These are phyloP conservation scores for Xylaria telfairii DNA, from an alignment of 495 filamentous ascomycete species.

Conservation along the genomic window DNA sequence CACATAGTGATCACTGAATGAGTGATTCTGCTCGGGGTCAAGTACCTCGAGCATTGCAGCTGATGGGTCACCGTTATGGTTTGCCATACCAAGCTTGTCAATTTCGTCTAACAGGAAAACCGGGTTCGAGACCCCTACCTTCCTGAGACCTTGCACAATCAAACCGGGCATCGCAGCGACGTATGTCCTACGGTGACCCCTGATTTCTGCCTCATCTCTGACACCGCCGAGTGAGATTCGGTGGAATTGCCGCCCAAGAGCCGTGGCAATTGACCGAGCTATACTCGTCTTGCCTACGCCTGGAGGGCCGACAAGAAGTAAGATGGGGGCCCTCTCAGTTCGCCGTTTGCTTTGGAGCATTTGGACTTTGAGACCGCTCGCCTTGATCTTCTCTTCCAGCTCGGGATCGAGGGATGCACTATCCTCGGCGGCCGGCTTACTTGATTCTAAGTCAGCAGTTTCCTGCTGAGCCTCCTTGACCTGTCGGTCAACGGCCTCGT, in stretches of 20 bases:
- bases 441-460: constrained; percentile 51
- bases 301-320: constrained; percentile 92
- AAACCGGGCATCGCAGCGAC: constrained; percentile 98
- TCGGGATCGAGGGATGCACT: constrained; percentile 36
- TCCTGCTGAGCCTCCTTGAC: constrained; percentile 71
- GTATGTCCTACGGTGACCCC: constrained; percentile 94
- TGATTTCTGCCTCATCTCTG: constrained; percentile 94
- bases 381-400: constrained; percentile 50
- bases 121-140: constrained; percentile 94
- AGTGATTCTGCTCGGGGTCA: constrained; percentile 96
- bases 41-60: constrained; percentile 99
- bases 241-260: constrained; percentile 94
- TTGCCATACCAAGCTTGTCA: constrained; percentile 92
- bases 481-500: constrained; percentile 77
- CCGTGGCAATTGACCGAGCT: constrained; percentile 90
- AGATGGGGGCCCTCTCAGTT: constrained; percentile 94
- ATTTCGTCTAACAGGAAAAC: constrained; percentile 98
- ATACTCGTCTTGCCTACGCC: constrained; percentile 97
- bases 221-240: constrained; percentile 97
- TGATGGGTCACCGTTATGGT: constrained; percentile 94
- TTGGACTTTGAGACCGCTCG: constrained; percentile 65
- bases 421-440: constrained; percentile 39
- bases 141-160: constrained; percentile 93
- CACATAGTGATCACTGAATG: constrained; percentile 95
- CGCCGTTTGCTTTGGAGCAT: constrained; percentile 74